phyloP scores from a whole-genome alignment of 192 early-diverging fungal genomes.

The Mortierella hygrophila region DNA sequence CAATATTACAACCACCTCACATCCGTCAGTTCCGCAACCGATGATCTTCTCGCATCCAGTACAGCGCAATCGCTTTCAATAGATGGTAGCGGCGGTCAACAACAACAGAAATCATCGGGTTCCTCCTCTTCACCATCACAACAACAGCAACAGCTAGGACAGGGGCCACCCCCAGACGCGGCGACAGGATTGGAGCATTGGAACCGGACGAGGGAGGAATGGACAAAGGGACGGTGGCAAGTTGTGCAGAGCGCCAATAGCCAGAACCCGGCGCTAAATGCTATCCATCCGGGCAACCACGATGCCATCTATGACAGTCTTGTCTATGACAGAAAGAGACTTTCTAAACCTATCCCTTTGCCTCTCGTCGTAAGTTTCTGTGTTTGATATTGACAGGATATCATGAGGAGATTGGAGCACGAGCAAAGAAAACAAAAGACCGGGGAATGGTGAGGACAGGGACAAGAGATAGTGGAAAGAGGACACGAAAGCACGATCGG shows the following conservation, averaged over 20 bases:
- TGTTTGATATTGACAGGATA: background rate
- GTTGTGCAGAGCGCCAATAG: conserved; percentile 39
- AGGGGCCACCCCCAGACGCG: background rate
- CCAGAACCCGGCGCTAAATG: conserved; percentile 45
- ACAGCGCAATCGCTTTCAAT: background rate
- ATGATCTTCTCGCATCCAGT: background rate
- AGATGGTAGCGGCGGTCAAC: background rate
- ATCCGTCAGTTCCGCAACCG: background rate
- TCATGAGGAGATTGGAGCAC: background rate
- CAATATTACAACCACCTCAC: conserved; percentile 10
- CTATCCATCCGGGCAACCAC: conserved; percentile 44
- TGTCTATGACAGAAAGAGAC: conserved; percentile 56
- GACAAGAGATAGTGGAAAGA: background rate
- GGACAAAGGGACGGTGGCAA: conserved; percentile 54
- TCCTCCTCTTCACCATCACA: background rate
- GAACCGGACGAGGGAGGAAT: conserved; percentile 60
- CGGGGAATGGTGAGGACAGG: background rate
- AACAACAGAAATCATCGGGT: background rate
- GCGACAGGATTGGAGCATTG: conserved; percentile 60
- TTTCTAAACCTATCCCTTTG: conserved; percentile 62
- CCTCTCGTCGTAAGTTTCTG: conserved; percentile 57
- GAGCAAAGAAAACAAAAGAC: background rate
- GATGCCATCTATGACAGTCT: conserved; percentile 61
- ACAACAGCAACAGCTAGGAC: background rate
- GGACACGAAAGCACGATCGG: background rate